These are phyloP conservation scores for Tricholoma furcatifolium DNA, from an alignment of 768 basidiomycete species.

Conservation along the genomic window DNA sequence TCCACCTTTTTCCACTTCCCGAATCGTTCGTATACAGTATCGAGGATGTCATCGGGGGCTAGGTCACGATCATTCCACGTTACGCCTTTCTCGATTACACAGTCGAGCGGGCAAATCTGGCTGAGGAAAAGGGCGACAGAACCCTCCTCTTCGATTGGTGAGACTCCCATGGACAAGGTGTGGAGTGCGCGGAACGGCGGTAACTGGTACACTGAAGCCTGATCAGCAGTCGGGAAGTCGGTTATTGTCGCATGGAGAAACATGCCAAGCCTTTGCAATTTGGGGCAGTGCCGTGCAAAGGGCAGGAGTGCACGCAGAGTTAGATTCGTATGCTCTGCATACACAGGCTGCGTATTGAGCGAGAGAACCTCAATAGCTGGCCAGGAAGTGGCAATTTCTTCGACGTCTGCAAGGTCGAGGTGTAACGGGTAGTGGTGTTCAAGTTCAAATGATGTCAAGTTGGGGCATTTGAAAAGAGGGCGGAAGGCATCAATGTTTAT, in stretches of 20 bases:
- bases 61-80: slow-evolving; percentile 41
- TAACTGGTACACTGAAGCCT: slow-evolving; percentile 13
- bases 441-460: slow-evolving; percentile 34
- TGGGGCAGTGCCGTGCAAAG: slow-evolving; percentile 39
- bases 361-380: slow-evolving; percentile 41
- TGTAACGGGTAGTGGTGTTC: slow-evolving; percentile 37
- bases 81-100: slow-evolving; percentile 42
- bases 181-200: slow-evolving; percentile 31
- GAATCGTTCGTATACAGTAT: slow-evolving; percentile 21
- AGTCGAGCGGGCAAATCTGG: slow-evolving; percentile 44
- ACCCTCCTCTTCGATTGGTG: slow-evolving; percentile 39
- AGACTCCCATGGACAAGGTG: slow-evolving; percentile 49
- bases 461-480: slow-evolving; percentile 32
- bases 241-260: slow-evolving; percentile 35
- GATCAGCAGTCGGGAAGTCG: slow-evolving; percentile 21
- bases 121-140: slow-evolving; percentile 53
- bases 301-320: slow-evolving; percentile 38
- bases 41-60: slow-evolving; percentile 1
- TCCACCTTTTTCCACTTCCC: slow-evolving; percentile 39
- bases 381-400: slow-evolving; percentile 43
- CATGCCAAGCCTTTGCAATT: slow-evolving; percentile 38
- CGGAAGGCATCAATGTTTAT: slow-evolving; percentile 33
- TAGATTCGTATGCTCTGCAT: slow-evolving; percentile 27
- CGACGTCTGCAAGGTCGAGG: slow-evolving; percentile 41
- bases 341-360: slow-evolving; percentile 46